Base-by-base conservation (phyloP, 805 yeast species). In the Nakazawaea ambrosiae region DNA sequence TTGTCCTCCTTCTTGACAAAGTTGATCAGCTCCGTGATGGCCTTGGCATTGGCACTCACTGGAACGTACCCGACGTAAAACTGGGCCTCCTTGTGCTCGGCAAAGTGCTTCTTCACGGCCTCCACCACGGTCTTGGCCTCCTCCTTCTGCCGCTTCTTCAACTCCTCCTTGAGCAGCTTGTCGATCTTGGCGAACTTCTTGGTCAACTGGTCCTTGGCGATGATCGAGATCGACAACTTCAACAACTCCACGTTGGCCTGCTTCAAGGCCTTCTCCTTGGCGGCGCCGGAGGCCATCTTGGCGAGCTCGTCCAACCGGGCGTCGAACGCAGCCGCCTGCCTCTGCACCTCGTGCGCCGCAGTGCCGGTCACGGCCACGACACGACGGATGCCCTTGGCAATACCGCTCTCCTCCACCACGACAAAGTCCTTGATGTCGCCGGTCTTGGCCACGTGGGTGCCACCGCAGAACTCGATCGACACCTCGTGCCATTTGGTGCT, bases 361-460 rank as follows among this genome's bases (percentile, higher is more conserved):
- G 75, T 68, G 33, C 97, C 97, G 14, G 97, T 84, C 36, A 92
- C 96, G 20, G 96, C 97, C 41, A 92, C 96, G 58, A 92, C 84
- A 72, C 99, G 86, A 66, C 99, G 80, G 45, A 88, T 87, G 64
- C 99, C 99, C 68, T 92, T 92, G 44, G 98, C 97, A 60, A 92
- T 92, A 63, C 98, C 97, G 46, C 86, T 76, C 65, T 92, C 99
- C 68, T 92, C 99, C 45, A 82, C 68, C 38, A 92, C 74, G 25
- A 92, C 85, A 47, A 92, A 75, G 49, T 85, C 90, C 60, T 88
- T 88, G 58, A 92, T 92, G 43, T 90, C 97, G 44, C 90, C 83
- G 15, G 97, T 90, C 62, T 83, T 81, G 34, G 75, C 71, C 48
- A 92, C 96, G 55, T 92, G 99, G 10, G 98, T 92, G 65, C 99